Evolutionary conservation across 257 asterid species (phyloP).

Genomic region (Solanum chilense): DNA sequence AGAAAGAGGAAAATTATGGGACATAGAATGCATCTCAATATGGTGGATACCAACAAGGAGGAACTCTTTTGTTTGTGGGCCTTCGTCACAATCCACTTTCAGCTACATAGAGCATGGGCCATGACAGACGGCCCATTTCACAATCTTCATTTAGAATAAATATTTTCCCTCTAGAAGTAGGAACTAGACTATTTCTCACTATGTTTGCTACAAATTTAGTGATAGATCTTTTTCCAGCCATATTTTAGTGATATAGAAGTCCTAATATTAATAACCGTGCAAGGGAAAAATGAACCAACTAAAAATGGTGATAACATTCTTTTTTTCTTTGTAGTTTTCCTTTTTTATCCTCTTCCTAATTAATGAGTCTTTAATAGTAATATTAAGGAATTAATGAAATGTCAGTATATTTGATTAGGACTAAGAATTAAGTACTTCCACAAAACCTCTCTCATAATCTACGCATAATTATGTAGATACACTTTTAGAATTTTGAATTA

Average conservation of each 20-base stretch:
- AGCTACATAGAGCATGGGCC: neutral
- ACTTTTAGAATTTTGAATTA: neutral
- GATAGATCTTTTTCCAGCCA: neutral
- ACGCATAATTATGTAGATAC: no score
- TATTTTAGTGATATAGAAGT: neutral
- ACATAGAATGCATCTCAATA: neutral
- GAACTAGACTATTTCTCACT: neutral
- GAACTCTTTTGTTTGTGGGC: neutral
- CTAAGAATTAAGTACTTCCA: neutral
- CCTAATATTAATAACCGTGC: neutral
- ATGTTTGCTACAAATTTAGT: neutral
- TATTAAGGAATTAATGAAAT: neutral
- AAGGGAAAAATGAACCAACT: neutral
- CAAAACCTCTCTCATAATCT: neutral
- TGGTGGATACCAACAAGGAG: neutral
- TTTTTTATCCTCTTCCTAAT: neutral
- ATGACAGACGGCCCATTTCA: neutral
- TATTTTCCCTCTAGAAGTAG: neutral
- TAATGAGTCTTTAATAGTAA: neutral
- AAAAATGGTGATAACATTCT: neutral
- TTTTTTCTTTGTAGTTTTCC: neutral
- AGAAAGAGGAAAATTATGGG: neutral
- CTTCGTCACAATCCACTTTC: neutral
- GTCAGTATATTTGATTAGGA: neutral
- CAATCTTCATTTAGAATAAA: neutral